Conservation (phyloP, 1,284 basidiomycete species). For the Austropuccinia psidii region DNA sequence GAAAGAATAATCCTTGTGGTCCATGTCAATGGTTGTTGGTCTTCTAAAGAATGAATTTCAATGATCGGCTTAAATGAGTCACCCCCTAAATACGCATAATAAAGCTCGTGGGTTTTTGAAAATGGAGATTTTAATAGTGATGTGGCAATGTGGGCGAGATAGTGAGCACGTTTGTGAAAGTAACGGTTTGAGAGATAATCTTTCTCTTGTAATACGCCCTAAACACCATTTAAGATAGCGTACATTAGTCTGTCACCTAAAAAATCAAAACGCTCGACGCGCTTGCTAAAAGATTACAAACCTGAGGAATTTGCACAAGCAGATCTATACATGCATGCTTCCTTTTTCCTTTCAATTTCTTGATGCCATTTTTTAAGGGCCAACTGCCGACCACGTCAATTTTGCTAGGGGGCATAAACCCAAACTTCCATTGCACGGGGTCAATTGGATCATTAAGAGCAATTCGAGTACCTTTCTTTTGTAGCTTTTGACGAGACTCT, state of each 20-base stretch:
- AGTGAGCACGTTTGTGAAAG: constrained; percentile 88
- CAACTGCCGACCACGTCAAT: constrained; percentile 47
- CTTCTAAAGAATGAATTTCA: constrained; percentile 54
- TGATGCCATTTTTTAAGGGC: constrained; percentile 43
- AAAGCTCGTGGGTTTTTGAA: constrained; percentile 55
- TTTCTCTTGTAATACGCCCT: constrained; percentile 84
- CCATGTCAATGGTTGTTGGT: constrained; percentile 40
- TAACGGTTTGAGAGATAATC: constrained; percentile 84
- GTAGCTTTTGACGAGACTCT: constrained; percentile 31
- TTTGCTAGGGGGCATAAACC: constrained; percentile 43
- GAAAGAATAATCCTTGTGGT: constrained; percentile 56
- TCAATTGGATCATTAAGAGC: constrained; percentile 42
- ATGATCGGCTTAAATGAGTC: constrained; percentile 65
- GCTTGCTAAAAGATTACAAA: neutral
- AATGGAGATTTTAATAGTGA: constrained; percentile 53
- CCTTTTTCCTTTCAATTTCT: constrained; percentile 43
- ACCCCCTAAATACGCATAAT: constrained; percentile 58
- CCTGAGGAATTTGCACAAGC: constrained; percentile 37
- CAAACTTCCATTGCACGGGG: constrained; percentile 44
- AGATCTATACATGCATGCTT: constrained; percentile 45
- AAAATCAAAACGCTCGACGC: neutral
- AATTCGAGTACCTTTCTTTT: constrained; percentile 42
- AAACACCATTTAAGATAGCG: constrained; percentile 26
- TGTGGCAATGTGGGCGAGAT: constrained; percentile 70
- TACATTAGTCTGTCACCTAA: neutral